phyloP scores from a whole-genome alignment of 2,329 filamentous ascomycete species.

The Akanthomyces dipterigenus region DNA sequence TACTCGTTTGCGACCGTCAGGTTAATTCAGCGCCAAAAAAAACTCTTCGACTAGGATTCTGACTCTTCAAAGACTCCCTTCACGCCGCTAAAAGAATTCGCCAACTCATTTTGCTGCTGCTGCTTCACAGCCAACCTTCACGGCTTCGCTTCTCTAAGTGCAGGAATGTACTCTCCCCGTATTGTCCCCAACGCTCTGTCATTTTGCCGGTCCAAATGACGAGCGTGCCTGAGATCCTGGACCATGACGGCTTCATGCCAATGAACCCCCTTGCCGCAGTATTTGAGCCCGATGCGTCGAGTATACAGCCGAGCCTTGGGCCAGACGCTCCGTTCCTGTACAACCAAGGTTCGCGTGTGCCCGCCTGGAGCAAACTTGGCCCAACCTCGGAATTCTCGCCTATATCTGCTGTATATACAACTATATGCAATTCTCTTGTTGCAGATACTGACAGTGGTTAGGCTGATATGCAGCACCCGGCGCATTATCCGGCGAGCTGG shows the following conservation, averaged over 20 bases:
- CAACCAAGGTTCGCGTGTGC: background rate
- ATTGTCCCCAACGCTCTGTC: background rate
- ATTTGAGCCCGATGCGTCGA: background rate
- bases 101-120: background rate
- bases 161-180: background rate
- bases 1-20: constrained; percentile 5
- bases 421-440: background rate
- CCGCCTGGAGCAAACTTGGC: background rate
- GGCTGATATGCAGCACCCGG: background rate
- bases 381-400: background rate
- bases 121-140: background rate
- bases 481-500: background rate
- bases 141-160: background rate
- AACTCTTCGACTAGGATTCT: background rate
- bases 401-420: background rate
- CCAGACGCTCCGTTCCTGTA: background rate
- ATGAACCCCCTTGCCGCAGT: constrained; percentile 6
- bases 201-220: background rate
- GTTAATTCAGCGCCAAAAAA: background rate
- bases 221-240: background rate
- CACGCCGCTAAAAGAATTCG: background rate
- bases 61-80: background rate
- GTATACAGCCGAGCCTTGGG: background rate
- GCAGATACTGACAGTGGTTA: background rate
- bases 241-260: background rate